Base-by-base conservation (phyloP, 495 filamentous ascomycete species). In the Wilcoxina mikolae region DNA sequence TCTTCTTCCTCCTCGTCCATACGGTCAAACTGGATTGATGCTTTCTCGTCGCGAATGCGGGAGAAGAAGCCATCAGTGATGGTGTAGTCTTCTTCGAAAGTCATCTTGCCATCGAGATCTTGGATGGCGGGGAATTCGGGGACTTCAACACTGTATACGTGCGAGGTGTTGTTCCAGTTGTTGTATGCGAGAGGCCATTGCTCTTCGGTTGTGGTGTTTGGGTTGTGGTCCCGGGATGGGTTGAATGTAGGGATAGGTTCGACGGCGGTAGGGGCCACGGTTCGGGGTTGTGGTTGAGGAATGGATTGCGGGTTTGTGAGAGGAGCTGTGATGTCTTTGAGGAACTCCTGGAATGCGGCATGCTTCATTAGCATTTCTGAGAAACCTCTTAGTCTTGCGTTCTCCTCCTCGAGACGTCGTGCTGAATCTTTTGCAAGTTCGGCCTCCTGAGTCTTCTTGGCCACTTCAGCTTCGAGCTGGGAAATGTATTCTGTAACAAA, bases 331-430 rank as follows among this genome's bases (percentile, higher is more conserved):
- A 52, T 22, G 3, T 85, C 78, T 52, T 87, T 78, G 47, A 98
- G 72, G 68, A 91, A 91, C 56, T 74, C 74, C 10, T 80, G 81
- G 71, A 95, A 94, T 2, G 85, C 77, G n/a, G 85, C 78, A 27
- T 88, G 88, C n/a, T 79, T 79, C 35, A 95, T 74, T 27, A 95
- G 80, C 71, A 83, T 85, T 61, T 81, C 82, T 47, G 83, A 86
- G 51, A 95, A 75, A 39, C 58, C 60, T 17, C 51, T 54, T 20
- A 64, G 42, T 23, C 56, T 60, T 38, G 56, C 46, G 42, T 64
- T 64, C 51, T 64, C 61, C 17, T 48, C 58, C 42, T 64, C 56
- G 24, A 64, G 60, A 25, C 62, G 60, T 20, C 53, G 47, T 17
- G 54, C 54, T 51, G 65, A 56, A 24, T 63, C 61, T 42, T 62